phyloP scores from a whole-genome alignment of 768 basidiomycete genomes.

The Lentinula detonsa region DNA sequence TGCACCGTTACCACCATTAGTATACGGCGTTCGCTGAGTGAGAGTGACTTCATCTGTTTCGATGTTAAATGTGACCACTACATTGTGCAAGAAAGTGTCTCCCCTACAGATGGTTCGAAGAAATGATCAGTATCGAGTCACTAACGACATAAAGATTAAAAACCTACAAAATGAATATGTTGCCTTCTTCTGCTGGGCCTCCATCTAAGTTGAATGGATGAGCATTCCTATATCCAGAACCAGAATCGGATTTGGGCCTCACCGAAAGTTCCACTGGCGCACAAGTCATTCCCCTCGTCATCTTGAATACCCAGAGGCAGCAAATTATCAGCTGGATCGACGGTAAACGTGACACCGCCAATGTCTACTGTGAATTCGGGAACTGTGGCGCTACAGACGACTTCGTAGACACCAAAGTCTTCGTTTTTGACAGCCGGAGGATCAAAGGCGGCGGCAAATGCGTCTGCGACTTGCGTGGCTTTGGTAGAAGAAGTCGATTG shows the following conservation, averaged over 20 bases:
- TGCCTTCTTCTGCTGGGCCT: slow-evolving; percentile 10
- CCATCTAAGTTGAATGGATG: slow-evolving; percentile 12
- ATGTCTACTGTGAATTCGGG: slow-evolving; percentile 15
- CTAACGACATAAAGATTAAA: not conserved
- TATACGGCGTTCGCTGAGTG: slow-evolving; percentile 14
- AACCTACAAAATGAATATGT: slow-evolving; percentile 18
- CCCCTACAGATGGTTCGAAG: slow-evolving; percentile 9
- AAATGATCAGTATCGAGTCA: not conserved
- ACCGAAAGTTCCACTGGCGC: slow-evolving; percentile 10
- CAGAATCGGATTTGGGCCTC: slow-evolving; percentile 9
- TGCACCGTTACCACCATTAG: not conserved
- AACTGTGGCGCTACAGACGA: slow-evolving; percentile 16
- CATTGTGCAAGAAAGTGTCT: slow-evolving; percentile 19
- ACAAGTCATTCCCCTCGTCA: not conserved
- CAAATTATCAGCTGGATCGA: slow-evolving; percentile 15
- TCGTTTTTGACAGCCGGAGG: slow-evolving; percentile 12
- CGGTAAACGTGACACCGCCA: slow-evolving; percentile 13
- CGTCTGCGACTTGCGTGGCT: slow-evolving; percentile 11
- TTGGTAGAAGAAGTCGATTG: not conserved
- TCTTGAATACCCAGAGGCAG: slow-evolving; percentile 14
- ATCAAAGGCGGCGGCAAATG: slow-evolving; percentile 11
- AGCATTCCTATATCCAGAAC: slow-evolving; percentile 8
- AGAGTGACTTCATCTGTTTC: slow-evolving; percentile 11
- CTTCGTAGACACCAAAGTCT: slow-evolving; percentile 11
- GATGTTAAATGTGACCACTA: slow-evolving; percentile 16